Evolutionary conservation across 1,284 basidiomycete species (phyloP).

Genomic region (Moniliophthora roreri): DNA sequence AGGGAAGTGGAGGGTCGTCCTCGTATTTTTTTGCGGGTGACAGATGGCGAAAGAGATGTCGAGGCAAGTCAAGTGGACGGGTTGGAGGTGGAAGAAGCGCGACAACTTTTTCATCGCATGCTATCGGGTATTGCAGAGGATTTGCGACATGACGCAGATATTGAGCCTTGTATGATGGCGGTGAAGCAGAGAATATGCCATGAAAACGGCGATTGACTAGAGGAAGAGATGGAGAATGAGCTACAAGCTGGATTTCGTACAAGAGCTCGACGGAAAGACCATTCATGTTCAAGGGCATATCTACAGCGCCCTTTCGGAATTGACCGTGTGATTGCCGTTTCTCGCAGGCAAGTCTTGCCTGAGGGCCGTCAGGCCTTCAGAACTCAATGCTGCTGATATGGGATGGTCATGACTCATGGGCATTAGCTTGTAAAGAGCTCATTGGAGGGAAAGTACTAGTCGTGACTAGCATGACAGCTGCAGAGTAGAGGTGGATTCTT

Average conservation of each 20-base stretch:
- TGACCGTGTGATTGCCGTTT: no score
- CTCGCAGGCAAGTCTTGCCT: no score
- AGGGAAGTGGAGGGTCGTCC: conserved; percentile 55
- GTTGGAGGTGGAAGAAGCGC: conserved; percentile 18
- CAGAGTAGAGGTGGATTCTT: no score
- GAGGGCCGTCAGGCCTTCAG: no score
- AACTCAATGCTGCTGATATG: no score
- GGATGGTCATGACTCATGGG: no score
- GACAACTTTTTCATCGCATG: conserved; percentile 6
- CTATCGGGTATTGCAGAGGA: conserved; percentile 27
- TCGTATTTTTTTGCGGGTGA: conserved; percentile 34
- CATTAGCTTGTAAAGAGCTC: no score
- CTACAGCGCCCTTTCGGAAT: no score
- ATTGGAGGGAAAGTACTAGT: no score
- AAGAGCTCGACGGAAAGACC: conserved; percentile 50
- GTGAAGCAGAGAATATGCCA: conserved; percentile 50
- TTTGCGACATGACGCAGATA: conserved; percentile 44
- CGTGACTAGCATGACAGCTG: no score
- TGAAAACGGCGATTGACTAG: conserved; percentile 51
- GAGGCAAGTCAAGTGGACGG: conserved; percentile 44
- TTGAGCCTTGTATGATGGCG: conserved; percentile 53
- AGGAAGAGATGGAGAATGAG: conserved; percentile 61
- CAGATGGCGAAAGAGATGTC: conserved; percentile 59
- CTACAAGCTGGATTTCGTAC: conserved; percentile 69
- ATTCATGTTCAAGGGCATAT: no score